A percentile compares a stretch with the other conserved stretches of the same genome.
Evolutionary conservation across 2,329 filamentous ascomycete genomes (phyloP).

Genomic region (Fusarium chaquense): DNA sequence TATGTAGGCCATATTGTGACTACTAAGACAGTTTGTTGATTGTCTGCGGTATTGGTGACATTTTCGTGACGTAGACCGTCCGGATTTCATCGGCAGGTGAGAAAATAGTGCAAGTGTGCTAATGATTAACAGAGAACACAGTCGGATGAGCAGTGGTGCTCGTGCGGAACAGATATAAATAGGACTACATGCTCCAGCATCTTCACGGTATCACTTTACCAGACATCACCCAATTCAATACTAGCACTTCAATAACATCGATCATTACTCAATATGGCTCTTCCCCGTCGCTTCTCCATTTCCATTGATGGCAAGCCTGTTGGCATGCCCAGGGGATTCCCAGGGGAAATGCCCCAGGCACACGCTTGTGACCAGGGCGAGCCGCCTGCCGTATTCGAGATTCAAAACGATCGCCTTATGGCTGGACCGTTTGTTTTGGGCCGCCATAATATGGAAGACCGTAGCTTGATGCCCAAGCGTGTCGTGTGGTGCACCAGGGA

Average conservation of each 20-base stretch:
- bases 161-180: neutral
- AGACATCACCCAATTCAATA: neutral
- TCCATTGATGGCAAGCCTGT: neutral
- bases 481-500: constrained; percentile 2
- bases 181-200: rapidly evolving
- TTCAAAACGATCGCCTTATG: neutral
- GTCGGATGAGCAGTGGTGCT: neutral
- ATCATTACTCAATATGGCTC: neutral
- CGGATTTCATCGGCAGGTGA: neutral
- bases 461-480: constrained; percentile 14
- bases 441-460: constrained; percentile 1
- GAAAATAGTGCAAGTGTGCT: neutral
- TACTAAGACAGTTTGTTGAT: neutral
- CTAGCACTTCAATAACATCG: neutral
- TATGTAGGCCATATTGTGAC: neutral
- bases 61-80: neutral
- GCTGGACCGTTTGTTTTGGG: neutral
- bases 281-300: neutral
- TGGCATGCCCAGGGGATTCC: rapidly evolving
- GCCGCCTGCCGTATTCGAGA: neutral
- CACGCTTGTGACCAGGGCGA: no score
- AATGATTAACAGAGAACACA: neutral
- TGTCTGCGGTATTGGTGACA: neutral
- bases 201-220: rapidly evolving
- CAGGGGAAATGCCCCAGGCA: neutral